phyloP scores from a whole-genome alignment of 1,284 basidiomycete genomes.

The Ustilago trichophora region DNA sequence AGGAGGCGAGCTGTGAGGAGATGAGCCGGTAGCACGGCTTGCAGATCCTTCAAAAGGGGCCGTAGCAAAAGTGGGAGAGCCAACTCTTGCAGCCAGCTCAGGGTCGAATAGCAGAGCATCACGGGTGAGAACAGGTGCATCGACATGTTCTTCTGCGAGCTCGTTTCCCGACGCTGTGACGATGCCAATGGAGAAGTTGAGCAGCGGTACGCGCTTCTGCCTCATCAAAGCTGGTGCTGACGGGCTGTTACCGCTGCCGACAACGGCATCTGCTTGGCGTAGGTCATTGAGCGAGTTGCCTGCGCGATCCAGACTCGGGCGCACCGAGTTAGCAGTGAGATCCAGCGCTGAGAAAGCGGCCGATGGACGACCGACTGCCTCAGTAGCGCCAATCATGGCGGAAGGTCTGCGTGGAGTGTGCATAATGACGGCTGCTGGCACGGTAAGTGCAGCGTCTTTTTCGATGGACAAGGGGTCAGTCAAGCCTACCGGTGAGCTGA shows the following conservation, averaged over 20 bases:
- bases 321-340: not conserved
- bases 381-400: not conserved
- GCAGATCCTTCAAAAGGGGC: not conserved
- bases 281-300: constrained; percentile 14
- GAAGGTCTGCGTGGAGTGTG: constrained; percentile 21
- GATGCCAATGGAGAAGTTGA: constrained; percentile 37
- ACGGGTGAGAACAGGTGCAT: constrained; percentile 27
- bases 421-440: constrained; percentile 28
- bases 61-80: not conserved
- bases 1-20: constrained; percentile 15
- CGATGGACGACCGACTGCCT: constrained; percentile 5
- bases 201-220: constrained; percentile 35
- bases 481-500: not conserved
- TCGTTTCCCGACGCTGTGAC: constrained; percentile 15
- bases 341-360: constrained; percentile 7
- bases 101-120: constrained; percentile 46
- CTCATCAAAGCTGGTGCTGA: constrained; percentile 10
- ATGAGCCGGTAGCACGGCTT: not conserved
- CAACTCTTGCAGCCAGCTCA: constrained; percentile 24
- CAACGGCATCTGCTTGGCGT: constrained; percentile 3
- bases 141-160: constrained; percentile 8
- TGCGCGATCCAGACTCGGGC: constrained; percentile 18
- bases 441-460: constrained; percentile 15
- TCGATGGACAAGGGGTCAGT: constrained; percentile 3
- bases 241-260: not conserved